These are phyloP conservation scores for Cichorium intybus DNA, from an alignment of 140 eudicot species.

Conservation along the genomic window DNA sequence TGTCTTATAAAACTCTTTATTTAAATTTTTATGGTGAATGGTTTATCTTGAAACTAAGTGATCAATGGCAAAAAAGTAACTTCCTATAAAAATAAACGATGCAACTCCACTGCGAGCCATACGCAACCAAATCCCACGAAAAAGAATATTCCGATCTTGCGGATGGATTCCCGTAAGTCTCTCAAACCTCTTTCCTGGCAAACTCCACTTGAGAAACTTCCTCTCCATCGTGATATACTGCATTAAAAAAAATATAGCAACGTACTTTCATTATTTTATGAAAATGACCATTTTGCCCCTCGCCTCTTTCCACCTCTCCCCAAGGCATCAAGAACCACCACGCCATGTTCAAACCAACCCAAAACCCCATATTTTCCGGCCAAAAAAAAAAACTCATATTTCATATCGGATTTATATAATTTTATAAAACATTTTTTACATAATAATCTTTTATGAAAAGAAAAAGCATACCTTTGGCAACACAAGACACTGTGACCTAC, in stretches of 20 bases:
- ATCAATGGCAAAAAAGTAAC: slow-evolving; percentile 60
- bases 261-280: not conserved
- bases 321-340: no score
- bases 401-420: no score
- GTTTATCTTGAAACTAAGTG: slow-evolving; percentile 41
- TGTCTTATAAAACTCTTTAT: slow-evolving; percentile 23
- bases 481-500: slow-evolving; percentile 85
- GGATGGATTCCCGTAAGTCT: slow-evolving; percentile 88
- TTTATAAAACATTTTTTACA: no score
- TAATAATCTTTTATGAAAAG: not conserved
- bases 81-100: slow-evolving; percentile 68
- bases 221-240: slow-evolving; percentile 87
- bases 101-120: slow-evolving; percentile 89
- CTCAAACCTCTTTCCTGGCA: slow-evolving; percentile 85
- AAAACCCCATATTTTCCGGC: no score
- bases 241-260: slow-evolving; percentile 7
- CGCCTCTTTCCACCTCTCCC: no score
- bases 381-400: no score
- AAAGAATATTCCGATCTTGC: slow-evolving; percentile 71
- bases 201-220: slow-evolving; percentile 65
- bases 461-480: slow-evolving; percentile 71
- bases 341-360: no score
- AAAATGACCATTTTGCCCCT: not conserved
- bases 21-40: not conserved
- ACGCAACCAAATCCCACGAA: slow-evolving; percentile 70